Evolutionary conservation across 257 asterid genomes (phyloP).

Genomic region (Rubia yunnanensis): DNA sequence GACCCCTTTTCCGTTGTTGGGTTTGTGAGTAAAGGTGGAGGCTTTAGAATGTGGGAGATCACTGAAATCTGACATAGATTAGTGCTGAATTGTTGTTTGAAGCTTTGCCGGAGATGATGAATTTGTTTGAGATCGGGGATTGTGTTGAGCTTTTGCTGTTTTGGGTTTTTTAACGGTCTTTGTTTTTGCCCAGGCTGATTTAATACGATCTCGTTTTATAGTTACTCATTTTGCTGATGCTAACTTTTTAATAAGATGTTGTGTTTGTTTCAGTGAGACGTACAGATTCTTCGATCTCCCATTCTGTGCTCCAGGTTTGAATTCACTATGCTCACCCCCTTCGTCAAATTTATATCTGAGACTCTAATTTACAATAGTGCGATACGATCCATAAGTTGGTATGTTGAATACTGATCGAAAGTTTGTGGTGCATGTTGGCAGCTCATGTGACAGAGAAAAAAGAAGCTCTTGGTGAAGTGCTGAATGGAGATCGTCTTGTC

Average conservation of each 20-base stretch:
- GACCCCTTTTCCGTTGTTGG: neutral
- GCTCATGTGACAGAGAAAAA: constrained; percentile 35
- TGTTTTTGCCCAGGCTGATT: neutral
- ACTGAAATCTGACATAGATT: neutral
- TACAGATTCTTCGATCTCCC: constrained; percentile 70
- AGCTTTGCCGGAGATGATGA: neutral
- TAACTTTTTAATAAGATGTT: constrained; percentile 5
- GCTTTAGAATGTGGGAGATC: neutral
- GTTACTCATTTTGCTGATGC: constrained; percentile 2
- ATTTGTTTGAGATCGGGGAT: neutral
- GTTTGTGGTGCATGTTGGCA: constrained; percentile 11
- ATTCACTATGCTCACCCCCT: neutral
- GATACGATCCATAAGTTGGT: neutral
- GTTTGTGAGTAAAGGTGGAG: neutral
- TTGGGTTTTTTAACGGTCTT: neutral
- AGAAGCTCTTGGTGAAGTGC: constrained; percentile 47
- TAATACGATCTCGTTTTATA: neutral
- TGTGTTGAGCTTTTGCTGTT: neutral
- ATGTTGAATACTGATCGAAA: neutral
- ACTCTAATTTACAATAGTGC: neutral
- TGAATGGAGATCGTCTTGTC: constrained; percentile 46
- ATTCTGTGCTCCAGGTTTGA: constrained; percentile 53
- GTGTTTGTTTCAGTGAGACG: constrained; percentile 39
- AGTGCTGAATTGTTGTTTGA: neutral
- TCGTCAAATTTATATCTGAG: neutral